Conservation (phyloP, 2,329 filamentous ascomycete species). For the Curvularia hawaiiensis region DNA sequence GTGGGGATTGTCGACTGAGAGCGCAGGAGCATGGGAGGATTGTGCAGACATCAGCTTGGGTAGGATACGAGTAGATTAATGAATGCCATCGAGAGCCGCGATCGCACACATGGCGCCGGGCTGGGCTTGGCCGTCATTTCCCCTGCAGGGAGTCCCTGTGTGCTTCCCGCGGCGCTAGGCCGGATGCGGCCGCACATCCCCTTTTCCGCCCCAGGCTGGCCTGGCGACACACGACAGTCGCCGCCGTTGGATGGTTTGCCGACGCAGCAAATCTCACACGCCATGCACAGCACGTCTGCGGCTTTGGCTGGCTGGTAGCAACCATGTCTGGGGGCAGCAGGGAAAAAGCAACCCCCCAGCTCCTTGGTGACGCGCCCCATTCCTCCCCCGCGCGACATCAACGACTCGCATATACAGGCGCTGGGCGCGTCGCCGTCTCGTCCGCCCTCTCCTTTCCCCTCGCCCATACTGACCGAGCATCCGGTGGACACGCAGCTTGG, state of each 20-base stretch:
- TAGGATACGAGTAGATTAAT: conserved; percentile 2
- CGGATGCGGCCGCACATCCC: conserved; percentile 3
- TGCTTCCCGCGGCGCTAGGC: conserved; percentile 10
- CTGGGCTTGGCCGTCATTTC: conserved; percentile 17
- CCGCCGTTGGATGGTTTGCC: conserved; percentile 20
- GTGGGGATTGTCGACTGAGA: conserved; percentile 60
- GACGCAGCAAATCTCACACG: conserved; percentile 14
- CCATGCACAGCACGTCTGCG: conserved; percentile 3
- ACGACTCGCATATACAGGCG: conserved; percentile 1
- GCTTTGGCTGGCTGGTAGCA: conserved; percentile 6
- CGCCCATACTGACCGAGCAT: conserved; percentile 9
- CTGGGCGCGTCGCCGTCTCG: neutral
- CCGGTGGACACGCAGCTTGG: conserved; percentile 15
- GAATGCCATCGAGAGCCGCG: conserved; percentile 1
- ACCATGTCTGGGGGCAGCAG: conserved; percentile 3
- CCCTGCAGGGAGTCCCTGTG: conserved; percentile 12
- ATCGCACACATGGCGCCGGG: conserved; percentile 2
- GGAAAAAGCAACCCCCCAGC: conserved; percentile 1
- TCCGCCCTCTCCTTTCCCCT: conserved; percentile 8
- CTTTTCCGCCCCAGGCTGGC: conserved; percentile 13
- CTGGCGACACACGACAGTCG: conserved; percentile 11
- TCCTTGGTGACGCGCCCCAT: neutral
- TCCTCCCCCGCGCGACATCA: neutral
- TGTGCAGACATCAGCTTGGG: neutral
- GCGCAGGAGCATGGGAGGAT: neutral